Evolutionary conservation across 176 grass and related monocot genomes (phyloP).

Genomic region (Oryza longistaminata): DNA sequence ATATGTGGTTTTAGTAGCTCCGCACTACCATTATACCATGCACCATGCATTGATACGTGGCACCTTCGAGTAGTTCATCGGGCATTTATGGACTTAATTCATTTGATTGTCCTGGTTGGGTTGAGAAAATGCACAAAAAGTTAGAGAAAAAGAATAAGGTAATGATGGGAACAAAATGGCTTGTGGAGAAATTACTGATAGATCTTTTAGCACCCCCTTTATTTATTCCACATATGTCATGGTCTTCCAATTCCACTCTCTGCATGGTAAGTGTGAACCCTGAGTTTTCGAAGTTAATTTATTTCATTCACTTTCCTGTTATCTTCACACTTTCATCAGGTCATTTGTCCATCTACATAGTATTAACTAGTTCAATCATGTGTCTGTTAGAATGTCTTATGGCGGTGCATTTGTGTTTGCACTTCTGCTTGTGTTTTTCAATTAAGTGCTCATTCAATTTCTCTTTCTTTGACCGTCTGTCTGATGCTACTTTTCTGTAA

Average conservation of each 20-base stretch:
- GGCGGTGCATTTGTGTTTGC: neutral
- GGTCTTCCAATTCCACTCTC: neutral
- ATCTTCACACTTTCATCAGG: neutral
- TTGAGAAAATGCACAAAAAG: neutral
- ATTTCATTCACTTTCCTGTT: neutral
- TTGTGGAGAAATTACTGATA: neutral
- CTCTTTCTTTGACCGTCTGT: neutral
- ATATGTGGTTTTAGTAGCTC: neutral
- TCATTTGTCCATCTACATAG: neutral
- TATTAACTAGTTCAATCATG: neutral
- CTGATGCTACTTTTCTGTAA: neutral
- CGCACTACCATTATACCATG: conserved; percentile 2
- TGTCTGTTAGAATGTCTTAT: neutral
- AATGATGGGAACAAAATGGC: neutral
- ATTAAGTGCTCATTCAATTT: neutral
- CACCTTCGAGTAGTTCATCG: neutral
- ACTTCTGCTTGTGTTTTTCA: conserved; percentile 6
- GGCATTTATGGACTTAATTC: neutral
- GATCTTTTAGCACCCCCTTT: neutral
- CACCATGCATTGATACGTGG: neutral
- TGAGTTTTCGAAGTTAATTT: neutral
- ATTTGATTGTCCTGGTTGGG: neutral
- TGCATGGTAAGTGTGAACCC: neutral
- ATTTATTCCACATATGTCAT: neutral
- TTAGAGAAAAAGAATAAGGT: neutral